Base-by-base conservation (phyloP, 2,329 filamentous ascomycete species). In the Shiraia bambusicola region DNA sequence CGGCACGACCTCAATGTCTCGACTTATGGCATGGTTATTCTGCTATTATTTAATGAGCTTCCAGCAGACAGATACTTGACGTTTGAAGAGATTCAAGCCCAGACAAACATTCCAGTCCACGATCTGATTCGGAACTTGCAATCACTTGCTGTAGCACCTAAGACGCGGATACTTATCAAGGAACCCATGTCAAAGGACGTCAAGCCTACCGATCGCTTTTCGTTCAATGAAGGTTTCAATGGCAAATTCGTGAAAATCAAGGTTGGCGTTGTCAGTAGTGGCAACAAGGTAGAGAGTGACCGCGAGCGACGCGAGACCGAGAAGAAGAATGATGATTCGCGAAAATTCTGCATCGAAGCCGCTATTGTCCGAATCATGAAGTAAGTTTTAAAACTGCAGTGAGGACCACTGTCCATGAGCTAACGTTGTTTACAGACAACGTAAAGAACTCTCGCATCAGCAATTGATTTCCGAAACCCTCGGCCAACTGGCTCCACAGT, bases 1-100 rank as follows among this genome's bases (percentile, higher is more conserved):
- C 83, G 85, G 26, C 92, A 97, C 61, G 93, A 98, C 58, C 75
- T 98, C 40, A 95, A 90, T 47, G 90, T 95, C 14, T 86, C 90
- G 1, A 97, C 93, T 0, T 93, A 93, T 65, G 89, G 84, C 57
- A 95, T 97, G 88, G 74, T 96, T 14, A 83, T 97, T 16, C 71
- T 98, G 14, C 69, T 95, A 31, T 80, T 96, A 0, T 98, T 97
- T 77, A 97, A 97, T 59, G 83, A 92, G 27, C 60, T 94, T 0
- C 67, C 73, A 2, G 56, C 71, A 1, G 74, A 72, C 22, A 66
- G 76, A 38, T 72, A 67, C 14, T 62, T 84, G 6, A 80, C 75
- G 0, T 82, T 78, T 42, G 87, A 93, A 40, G 88, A 95, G 49
- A 93, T 97, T 19, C 86, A 93, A 63, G 83, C 81, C 5, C 78